These are phyloP conservation scores for Tuber magnatum DNA, from an alignment of 495 filamentous ascomycete genomes.

Conservation along the genomic window DNA sequence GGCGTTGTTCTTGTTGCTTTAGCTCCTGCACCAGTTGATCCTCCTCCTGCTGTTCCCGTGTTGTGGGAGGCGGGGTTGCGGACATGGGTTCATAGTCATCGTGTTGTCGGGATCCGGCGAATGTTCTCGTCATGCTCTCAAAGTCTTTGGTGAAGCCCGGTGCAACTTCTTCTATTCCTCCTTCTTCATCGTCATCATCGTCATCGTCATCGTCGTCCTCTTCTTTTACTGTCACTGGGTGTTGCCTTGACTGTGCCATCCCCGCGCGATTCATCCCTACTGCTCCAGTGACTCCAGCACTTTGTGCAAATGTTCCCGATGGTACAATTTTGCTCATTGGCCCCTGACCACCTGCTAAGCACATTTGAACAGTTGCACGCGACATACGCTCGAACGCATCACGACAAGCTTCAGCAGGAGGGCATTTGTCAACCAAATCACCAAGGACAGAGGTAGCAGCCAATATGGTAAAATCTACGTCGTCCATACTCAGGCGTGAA, in stretches of 20 bases:
- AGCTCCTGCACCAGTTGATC: conserved; percentile 33
- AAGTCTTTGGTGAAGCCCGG: not conserved
- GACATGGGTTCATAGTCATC: conserved; percentile 13
- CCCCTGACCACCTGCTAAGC: conserved; percentile 32
- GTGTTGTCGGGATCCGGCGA: not conserved
- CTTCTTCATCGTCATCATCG: conserved; percentile 14
- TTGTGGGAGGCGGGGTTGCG: conserved; percentile 22
- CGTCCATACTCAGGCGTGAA: conserved; percentile 80
- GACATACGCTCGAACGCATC: conserved; percentile 95
- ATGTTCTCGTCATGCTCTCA: not conserved
- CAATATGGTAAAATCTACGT: conserved; percentile 91
- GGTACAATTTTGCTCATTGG: conserved; percentile 30
- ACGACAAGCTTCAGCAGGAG: conserved; percentile 73
- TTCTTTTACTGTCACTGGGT: conserved; percentile 9
- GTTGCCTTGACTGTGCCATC: conserved; percentile 5
- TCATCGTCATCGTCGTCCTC: conserved; percentile 19
- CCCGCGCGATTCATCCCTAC: conserved; percentile 18
- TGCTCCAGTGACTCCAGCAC: conserved; percentile 20
- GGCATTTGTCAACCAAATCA: conserved; percentile 70
- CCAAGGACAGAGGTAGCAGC: conserved; percentile 84
- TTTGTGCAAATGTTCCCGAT: conserved; percentile 23
- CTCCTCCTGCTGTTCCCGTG: conserved; percentile 18
- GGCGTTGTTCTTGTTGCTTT: conserved; percentile 44
- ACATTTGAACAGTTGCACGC: conserved; percentile 87
- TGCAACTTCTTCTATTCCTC: conserved; percentile 1